A percentile compares a stretch with the other conserved stretches of the same genome.
phyloP scores from a whole-genome alignment of 2,329 filamentous ascomycete genomes.

The Trichoderma endophyticum region DNA sequence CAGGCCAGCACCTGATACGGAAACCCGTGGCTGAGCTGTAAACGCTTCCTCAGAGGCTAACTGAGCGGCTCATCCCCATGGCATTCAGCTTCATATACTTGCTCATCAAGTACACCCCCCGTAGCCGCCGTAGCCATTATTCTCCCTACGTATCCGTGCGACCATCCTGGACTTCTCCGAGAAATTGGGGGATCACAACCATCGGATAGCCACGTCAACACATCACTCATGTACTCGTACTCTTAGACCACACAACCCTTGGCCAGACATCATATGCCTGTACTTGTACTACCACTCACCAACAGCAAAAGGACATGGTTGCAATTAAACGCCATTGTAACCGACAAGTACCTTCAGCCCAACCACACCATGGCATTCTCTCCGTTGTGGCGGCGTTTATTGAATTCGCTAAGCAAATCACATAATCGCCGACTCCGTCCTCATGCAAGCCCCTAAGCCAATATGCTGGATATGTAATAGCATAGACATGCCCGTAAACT shows the following conservation, averaged over 20 bases:
- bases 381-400: slow-evolving; percentile 13
- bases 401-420: slow-evolving; percentile 5
- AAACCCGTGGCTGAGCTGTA: neutral
- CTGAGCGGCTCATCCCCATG: neutral
- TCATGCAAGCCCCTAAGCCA: neutral
- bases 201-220: neutral
- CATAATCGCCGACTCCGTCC: neutral
- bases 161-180: neutral
- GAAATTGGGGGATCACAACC: neutral
- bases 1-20: neutral
- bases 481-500: neutral
- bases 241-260: neutral
- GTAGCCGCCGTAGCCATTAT: neutral
- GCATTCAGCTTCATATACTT: neutral
- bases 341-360: neutral
- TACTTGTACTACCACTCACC: neutral
- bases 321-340: neutral
- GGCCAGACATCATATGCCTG: neutral
- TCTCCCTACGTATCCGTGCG: neutral
- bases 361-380: neutral
- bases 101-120: neutral
- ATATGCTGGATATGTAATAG: neutral
- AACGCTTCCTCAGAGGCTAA: neutral
- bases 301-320: neutral
- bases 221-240: neutral